Evolutionary conservation across 2,329 filamentous ascomycete species (phyloP).

Genomic region (Apiospora hydei): DNA sequence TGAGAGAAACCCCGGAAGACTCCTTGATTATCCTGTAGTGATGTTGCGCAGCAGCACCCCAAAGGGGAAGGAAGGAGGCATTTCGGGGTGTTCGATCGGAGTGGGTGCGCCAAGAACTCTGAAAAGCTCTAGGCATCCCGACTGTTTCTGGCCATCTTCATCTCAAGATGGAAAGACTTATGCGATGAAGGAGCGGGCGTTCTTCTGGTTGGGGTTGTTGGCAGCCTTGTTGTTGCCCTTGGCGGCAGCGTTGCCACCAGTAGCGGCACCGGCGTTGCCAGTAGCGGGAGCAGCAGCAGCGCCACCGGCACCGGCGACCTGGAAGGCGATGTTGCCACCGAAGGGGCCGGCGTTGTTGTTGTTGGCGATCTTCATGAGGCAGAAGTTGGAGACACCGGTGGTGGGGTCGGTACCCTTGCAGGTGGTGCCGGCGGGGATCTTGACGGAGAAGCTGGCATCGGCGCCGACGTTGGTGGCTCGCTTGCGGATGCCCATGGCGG

Average conservation of each 20-base stretch:
- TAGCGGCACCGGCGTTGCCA: not conserved
- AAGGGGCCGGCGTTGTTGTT: constrained; percentile 32
- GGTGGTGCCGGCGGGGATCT: constrained; percentile 31
- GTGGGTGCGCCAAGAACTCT: not conserved
- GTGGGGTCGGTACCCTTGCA: constrained; percentile 30
- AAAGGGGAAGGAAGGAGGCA: not conserved
- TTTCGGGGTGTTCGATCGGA: not conserved
- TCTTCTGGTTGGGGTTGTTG: constrained; percentile 17
- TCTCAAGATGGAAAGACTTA: not conserved
- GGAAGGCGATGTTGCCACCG: constrained; percentile 34
- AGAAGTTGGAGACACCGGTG: constrained; percentile 29
- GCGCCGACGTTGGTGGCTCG: constrained; percentile 1
- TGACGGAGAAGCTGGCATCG: constrained; percentile 21
- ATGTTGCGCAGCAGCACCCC: not conserved
- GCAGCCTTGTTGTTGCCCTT: constrained; percentile 1
- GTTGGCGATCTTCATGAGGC: constrained; percentile 35
- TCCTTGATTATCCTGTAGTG: not conserved
- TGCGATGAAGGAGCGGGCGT: constrained; percentile 15
- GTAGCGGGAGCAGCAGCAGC: not conserved
- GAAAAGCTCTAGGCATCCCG: not conserved
- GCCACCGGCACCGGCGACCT: constrained; percentile 29
- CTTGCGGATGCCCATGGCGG: constrained; percentile 28
- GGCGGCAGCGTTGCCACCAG: not conserved
- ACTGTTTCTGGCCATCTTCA: not conserved
- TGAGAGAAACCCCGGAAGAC: not conserved